Evolutionary conservation across 1,284 basidiomycete species (phyloP).

Genomic region (Pterula multifida): DNA sequence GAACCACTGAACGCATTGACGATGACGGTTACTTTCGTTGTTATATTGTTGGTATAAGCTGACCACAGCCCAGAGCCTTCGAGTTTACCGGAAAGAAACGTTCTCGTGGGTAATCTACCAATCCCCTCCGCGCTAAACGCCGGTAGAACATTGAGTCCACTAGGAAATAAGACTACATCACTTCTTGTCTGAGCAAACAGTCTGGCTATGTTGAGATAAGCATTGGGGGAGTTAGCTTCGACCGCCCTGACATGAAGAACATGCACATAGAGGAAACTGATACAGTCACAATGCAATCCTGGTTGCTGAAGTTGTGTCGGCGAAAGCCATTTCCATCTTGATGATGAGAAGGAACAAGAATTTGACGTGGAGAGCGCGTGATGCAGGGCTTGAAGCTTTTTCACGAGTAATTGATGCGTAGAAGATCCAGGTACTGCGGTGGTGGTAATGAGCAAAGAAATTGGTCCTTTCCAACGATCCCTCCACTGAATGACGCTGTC

Average conservation of each 20-base stretch:
- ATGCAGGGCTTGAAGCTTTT: not conserved
- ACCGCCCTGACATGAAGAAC: not conserved
- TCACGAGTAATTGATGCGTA: not conserved
- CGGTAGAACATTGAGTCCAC: not conserved
- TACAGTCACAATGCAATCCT: not conserved
- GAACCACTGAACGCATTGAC: no score
- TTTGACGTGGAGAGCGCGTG: not conserved
- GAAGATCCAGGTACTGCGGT: not conserved
- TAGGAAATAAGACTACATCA: not conserved
- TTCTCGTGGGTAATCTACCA: not conserved
- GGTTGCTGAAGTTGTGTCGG: not conserved
- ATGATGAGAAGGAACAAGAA: not conserved
- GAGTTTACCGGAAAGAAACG: not conserved
- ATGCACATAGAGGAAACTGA: not conserved
- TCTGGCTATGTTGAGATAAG: not conserved
- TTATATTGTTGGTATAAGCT: not conserved
- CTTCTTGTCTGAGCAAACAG: not conserved
- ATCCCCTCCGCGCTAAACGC: not conserved
- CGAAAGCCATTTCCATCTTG: not conserved
- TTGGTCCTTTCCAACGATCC: not conserved
- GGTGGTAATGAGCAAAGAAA: not conserved
- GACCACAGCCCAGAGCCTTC: not conserved
- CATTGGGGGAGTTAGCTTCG: not conserved
- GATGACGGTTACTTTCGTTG: not conserved
- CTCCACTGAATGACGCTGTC: not conserved